Evolutionary conservation across 345 rosid species (phyloP).

Genomic region (Raphanus sativus): DNA sequence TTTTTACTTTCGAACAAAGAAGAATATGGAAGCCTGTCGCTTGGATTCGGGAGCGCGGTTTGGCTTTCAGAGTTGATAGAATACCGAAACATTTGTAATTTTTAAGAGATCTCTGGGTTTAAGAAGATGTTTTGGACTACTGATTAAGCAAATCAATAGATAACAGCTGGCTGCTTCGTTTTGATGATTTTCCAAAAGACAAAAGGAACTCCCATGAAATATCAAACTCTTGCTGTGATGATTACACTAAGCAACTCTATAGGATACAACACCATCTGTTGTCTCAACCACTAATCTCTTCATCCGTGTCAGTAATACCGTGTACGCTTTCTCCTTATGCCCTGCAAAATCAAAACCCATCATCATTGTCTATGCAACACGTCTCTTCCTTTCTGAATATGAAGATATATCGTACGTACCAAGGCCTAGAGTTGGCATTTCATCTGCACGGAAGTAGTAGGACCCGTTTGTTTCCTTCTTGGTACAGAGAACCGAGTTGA

Average conservation of each 20-base stretch:
- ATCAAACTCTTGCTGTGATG: background rate
- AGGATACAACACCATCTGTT: conserved; percentile 52
- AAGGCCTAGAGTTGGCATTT: conserved; percentile 60
- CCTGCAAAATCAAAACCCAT: conserved; percentile 39
- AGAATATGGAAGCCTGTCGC: conserved; percentile 17
- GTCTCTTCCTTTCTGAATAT: background rate
- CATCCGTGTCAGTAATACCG: conserved; percentile 63
- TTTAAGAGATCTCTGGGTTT: conserved; percentile 24
- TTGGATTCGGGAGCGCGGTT: conserved; percentile 33
- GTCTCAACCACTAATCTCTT: conserved; percentile 66
- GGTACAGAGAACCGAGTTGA: conserved; percentile 53
- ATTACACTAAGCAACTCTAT: conserved; percentile 38
- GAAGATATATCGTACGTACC: conserved; percentile 41
- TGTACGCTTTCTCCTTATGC: conserved; percentile 62
- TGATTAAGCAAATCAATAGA: background rate
- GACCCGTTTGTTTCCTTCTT: conserved; percentile 46
- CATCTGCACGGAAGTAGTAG: conserved; percentile 58
- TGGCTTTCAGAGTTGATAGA: conserved; percentile 36
- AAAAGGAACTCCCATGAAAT: background rate
- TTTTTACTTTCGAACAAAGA: conserved; percentile 15
- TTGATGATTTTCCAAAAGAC: background rate
- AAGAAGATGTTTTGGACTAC: conserved; percentile 12
- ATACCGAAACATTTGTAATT: conserved; percentile 37
- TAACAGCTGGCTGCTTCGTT: background rate
- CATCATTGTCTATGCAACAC: conserved; percentile 9